phyloP scores from a whole-genome alignment of 1,284 basidiomycete genomes.

The Trichosporon faecale region DNA sequence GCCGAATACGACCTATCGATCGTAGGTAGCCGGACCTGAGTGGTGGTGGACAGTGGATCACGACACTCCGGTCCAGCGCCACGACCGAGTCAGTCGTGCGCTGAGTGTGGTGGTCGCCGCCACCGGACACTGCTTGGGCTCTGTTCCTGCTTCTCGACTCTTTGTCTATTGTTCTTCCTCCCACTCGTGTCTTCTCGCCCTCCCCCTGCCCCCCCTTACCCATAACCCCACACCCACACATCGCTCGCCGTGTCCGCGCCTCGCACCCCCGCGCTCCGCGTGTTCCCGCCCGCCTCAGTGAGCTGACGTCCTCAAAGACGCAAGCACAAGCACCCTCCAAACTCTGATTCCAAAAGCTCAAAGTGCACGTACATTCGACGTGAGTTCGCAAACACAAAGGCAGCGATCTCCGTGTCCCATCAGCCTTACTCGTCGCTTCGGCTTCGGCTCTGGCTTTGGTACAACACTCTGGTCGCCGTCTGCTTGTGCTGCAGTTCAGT shows the following conservation, averaged over 20 bases:
- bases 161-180: background rate
- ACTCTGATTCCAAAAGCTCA: background rate
- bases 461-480: background rate
- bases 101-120: background rate
- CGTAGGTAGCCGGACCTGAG: background rate
- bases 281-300: background rate
- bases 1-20: background rate
- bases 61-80: background rate
- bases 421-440: background rate
- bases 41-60: background rate
- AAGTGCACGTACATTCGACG: slow-evolving; percentile 4
- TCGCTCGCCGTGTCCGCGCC: background rate
- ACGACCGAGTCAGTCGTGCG: background rate
- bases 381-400: background rate
- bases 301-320: background rate
- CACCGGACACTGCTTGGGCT: background rate
- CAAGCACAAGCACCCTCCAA: background rate
- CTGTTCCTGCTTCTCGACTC: background rate
- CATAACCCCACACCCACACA: background rate
- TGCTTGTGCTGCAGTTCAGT: background rate
- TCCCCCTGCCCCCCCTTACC: background rate
- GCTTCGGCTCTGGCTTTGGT: background rate
- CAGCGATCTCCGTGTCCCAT: background rate
- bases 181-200: background rate
- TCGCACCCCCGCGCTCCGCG: background rate